These are phyloP conservation scores for Liriodendron chinense DNA, from an alignment of 164 flowering plant genomes.

Conservation along the genomic window DNA sequence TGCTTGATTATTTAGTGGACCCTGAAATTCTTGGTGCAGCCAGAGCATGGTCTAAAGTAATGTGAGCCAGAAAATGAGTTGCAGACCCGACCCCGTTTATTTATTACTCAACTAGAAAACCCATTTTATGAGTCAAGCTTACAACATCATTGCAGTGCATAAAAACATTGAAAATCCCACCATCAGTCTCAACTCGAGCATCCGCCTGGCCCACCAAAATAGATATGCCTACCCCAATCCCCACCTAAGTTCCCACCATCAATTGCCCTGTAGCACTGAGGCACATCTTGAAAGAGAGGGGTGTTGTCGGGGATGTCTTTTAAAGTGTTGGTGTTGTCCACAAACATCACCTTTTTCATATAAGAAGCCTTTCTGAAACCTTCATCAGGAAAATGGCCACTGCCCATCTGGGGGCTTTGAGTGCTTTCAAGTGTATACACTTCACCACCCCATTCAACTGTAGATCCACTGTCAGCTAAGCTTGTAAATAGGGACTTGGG, in stretches of 20 bases:
- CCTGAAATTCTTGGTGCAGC: too few species aligned
- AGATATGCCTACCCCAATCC: background rate
- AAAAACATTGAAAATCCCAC: too few species aligned
- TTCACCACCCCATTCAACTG: background rate
- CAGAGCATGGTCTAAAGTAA: too few species aligned
- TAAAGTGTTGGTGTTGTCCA: background rate
- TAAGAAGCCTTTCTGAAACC: background rate
- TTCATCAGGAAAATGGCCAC: constrained; percentile 5
- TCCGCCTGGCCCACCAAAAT: background rate
- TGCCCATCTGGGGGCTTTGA: background rate
- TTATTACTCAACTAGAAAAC: too few species aligned
- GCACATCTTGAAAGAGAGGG: background rate
- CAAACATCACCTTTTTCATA: background rate
- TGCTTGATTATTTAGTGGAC: too few species aligned
- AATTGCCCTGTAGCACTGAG: background rate
- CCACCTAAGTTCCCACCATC: background rate
- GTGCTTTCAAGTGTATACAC: too few species aligned
- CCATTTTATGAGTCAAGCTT: too few species aligned
- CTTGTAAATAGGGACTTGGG: background rate
- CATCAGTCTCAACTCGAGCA: background rate
- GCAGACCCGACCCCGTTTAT: too few species aligned
- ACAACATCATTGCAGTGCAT: too few species aligned
- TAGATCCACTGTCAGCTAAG: background rate
- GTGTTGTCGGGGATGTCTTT: background rate
- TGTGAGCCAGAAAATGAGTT: too few species aligned